Evolutionary conservation across 2,329 filamentous ascomycete genomes (phyloP), one percentile per base, ranked within the genome.

Genomic region (Penicillium janthinellum): DNA sequence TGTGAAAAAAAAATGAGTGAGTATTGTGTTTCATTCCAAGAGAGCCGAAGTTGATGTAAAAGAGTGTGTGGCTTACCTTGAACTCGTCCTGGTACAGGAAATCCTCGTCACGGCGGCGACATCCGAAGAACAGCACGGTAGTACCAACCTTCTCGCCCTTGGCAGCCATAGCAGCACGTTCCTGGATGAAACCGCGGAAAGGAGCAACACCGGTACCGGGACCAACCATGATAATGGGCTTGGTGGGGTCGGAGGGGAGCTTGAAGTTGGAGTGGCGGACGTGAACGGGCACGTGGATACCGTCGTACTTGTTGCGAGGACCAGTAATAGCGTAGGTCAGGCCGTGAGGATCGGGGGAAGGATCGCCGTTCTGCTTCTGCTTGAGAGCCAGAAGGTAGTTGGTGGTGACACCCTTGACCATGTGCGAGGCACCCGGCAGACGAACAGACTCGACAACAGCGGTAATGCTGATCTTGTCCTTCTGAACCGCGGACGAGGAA

Each of bases 201-300:
- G 95, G 95, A 28, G 95, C 95, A 57, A 97, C 92, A 82, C 95
- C 95, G 55, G 95, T 98, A 73, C 95, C 95, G 12, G 95, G 95
- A 25, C 95, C 95, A 68, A 98, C 87, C 88, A 97, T 93, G 76
- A 99, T 96, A 69, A 99, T 83, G 34, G 95, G 95, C 79, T 96
- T 96, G 51, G 90, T 87, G 4, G 95, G 92, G 71, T 99, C 93
- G 15, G 95, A 97, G 8, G 95, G 95, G 34, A 99, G 86, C 82
- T 98, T 98, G 86, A 99, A 99, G 82, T 98, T 99, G 65, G 95
- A 98, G 80, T 97, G 94, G 65, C 95, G 91, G 60, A 99, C 88
- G 74, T 99, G 95, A 14, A 99, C 91, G 3, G 95, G 95, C 25
- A 98, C 89, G 73, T 96, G 93, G 61, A 97, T 89, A 62, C 94